Evolutionary conservation across 441 rosid genomes (phyloP), one percentile per base, ranked within the genome.

Genomic region (Pelargonium cotyledonis): DNA sequence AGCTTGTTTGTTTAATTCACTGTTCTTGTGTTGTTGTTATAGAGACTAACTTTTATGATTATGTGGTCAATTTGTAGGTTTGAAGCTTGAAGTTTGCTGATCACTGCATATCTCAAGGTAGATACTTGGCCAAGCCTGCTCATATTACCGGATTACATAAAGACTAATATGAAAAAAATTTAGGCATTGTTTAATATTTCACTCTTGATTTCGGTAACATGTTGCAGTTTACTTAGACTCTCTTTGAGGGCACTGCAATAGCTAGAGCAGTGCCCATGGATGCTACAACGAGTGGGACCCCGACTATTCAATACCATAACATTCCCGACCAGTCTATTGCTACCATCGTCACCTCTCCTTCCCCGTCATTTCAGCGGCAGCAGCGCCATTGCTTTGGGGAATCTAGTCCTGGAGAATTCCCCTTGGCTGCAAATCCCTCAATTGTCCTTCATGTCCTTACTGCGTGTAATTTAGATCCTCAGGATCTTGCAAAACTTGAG

Each of bases 401-500:
- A 72, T 82, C 90, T 15, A 72, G 75, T 49, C 97, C 98, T 21
- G 99, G 99, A 77, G 99, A 92, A 65, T 95, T 95, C 75, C 99
- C 99, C 12, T 81, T 95, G 75, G 95, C 99, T 74, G 88, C 96
- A 19, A 92, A 72, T 68, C 99, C 99, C 38, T 92, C 97, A 66
- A 86, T 95, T 75, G 89, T 92, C 18, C 98, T 95, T 67, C 93
- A 95, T 80, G 92, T 95, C 74, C 96, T 95, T 29, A 92, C 99
- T 2, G 79, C 95, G 3, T 89, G 95, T 76, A 85, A 78, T 74
- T 88, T 95, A 80, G 92, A 84, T 70, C 95, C 99, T 63, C 96
- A 89, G 66, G 99, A 95, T 77, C 98, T 95, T 60, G 99, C 96
- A 5, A 95, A 85, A 73, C 85, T 95, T 18, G 99, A 95, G 99